Conservation (phyloP, 169 alveolate species). For the Plasmodium fragile region DNA sequence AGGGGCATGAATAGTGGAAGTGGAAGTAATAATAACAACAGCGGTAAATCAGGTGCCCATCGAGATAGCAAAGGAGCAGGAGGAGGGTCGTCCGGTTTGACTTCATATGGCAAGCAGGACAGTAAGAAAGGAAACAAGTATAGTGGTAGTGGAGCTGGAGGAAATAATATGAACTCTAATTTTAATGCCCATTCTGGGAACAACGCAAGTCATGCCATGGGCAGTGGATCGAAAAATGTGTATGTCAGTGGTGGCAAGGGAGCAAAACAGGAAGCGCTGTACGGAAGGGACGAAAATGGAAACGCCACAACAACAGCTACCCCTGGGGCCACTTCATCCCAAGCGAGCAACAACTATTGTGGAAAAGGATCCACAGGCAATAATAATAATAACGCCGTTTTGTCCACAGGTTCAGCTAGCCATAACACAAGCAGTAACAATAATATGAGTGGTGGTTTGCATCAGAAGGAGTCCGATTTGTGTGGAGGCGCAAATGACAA, state of each 20-base stretch:
- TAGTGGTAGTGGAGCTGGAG: background rate
- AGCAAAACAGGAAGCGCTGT: slow-evolving; percentile 11
- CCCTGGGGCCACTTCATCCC: background rate
- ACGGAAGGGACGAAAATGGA: slow-evolving; percentile 18
- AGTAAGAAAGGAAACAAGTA: background rate
- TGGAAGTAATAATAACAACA: background rate
- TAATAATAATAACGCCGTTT: background rate
- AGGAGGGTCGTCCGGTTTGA: background rate
- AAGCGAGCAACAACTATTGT: slow-evolving; percentile 3
- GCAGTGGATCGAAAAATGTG: slow-evolving; percentile 6
- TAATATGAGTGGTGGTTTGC: background rate
- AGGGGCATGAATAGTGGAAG: background rate
- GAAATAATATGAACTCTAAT: slow-evolving; percentile 4
- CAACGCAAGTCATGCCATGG: slow-evolving; percentile 1
- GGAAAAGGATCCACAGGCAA: background rate
- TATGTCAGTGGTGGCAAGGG: slow-evolving; percentile 17
- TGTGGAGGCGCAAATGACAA: background rate
- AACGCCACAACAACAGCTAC: background rate
- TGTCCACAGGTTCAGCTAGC: background rate
- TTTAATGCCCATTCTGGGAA: slow-evolving; percentile 6
- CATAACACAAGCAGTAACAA: background rate
- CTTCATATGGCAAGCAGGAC: background rate
- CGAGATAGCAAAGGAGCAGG: background rate
- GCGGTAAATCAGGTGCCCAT: background rate
- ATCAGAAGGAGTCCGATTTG: background rate